Conservation (phyloP, 352 stramenopile genomes). For the Phytophthora meadii region DNA sequence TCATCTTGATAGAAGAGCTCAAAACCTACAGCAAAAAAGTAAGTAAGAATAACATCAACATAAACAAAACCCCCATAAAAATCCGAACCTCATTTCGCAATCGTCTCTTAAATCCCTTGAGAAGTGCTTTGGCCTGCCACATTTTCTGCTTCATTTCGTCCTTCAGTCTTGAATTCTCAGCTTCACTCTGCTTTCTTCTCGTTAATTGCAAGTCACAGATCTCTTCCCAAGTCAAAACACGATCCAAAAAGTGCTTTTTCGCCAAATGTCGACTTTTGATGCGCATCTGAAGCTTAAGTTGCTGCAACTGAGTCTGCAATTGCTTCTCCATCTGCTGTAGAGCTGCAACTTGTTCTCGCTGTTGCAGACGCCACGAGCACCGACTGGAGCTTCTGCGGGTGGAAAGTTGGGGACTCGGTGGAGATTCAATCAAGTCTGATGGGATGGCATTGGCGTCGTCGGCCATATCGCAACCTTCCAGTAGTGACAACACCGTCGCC, state of each 20-base stretch:
- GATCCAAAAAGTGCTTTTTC: neutral
- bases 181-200: constrained; percentile 13
- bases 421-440: constrained; percentile 1
- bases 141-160: constrained; percentile 12
- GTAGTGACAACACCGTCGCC: constrained; percentile 13
- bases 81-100: constrained; percentile 24
- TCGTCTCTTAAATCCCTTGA: constrained; percentile 28
- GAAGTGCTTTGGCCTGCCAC: constrained; percentile 19
- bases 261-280: neutral
- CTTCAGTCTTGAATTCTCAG: constrained; percentile 22
- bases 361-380: constrained; percentile 14
- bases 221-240: constrained; percentile 20
- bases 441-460: constrained; percentile 25
- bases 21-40: constrained; percentile 20
- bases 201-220: constrained; percentile 15
- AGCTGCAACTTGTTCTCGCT: constrained; percentile 14
- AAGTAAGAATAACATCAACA: neutral
- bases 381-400: neutral
- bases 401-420: neutral
- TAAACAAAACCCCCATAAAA: constrained; percentile 2
- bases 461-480: constrained; percentile 32
- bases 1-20: constrained; percentile 23
- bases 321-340: constrained; percentile 18
- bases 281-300: constrained; percentile 16
- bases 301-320: constrained; percentile 10